Base-by-base conservation (phyloP, 169 alveolate genomes). In the Perkinsus marinus region DNA sequence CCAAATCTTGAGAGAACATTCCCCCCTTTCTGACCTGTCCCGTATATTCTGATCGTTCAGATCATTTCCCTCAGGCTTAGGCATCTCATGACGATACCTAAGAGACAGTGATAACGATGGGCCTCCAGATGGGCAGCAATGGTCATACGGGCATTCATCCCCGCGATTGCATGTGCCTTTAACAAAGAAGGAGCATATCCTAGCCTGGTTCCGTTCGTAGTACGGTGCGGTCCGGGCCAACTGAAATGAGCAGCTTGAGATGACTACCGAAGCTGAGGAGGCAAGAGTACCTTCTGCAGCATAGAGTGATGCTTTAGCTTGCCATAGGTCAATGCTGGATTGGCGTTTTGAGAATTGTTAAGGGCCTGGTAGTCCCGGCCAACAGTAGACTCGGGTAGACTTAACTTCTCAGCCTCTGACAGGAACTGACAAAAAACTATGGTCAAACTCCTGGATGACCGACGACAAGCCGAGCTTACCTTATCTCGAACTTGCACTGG, bases 401-500 rank as follows among this genome's bases (percentile, higher is more conserved):
- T 41, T 7, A 93, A 91, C 47, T 90, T 92, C 79, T 90, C 89
- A 7, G 39, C 90, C 7, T 91, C 95, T 0, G 91, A 39, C 37
- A 89, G 91, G 43, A 39, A 39, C 91, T 41, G 90, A 41, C 22
- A 6, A 22, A 90, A 90, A 90, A 19, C n/a, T n/a, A n/a, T n/a
- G n/a, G n/a, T n/a, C n/a, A n/a, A n/a, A n/a, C n/a, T n/a, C n/a
- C n/a, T 41, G 46, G 46, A 41, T 41, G 46, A 89, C 9, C 3
- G 41, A 68, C 7, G 9, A 5, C 93, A 6, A 2, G 37, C 17
- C 6, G 97, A 92, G 92, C 79, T 57, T 30, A 96, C 96, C 94
- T 97, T 96, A 92, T 98, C 99, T 94, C 99, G 94, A 89, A 97
- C 98, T 93, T 98, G 98, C 36, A 99, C 98, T 36, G 99, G 99